Evolutionary conservation across 208 protist genomes (phyloP).

Genomic region (Leishmania lainsoni): DNA sequence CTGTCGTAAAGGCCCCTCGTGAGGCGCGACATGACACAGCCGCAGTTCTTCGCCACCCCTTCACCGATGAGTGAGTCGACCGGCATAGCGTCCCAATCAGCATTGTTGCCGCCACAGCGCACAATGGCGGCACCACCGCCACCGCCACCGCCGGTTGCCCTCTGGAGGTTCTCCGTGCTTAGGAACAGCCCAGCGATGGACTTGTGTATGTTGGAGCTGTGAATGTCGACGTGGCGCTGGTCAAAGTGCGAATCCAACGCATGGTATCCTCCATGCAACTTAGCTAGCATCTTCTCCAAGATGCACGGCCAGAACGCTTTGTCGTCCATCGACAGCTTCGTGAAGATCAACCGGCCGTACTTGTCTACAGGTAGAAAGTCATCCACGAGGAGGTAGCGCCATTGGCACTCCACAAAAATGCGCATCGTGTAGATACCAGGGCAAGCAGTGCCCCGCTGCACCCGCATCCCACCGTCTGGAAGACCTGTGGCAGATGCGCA

Average conservation of each 20-base stretch:
- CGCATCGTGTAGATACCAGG: conserved; percentile 63
- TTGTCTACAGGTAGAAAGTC: conserved; percentile 84
- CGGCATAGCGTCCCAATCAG: not conserved
- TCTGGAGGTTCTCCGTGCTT: conserved; percentile 36
- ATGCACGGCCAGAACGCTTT: conserved; percentile 76
- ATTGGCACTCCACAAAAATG: conserved; percentile 79
- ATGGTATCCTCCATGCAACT: conserved; percentile 83
- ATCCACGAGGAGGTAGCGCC: conserved; percentile 87
- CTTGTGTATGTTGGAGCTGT: conserved; percentile 22
- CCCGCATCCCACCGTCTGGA: not conserved
- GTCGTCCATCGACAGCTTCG: conserved; percentile 35
- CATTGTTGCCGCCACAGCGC: not conserved
- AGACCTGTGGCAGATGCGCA: conserved; percentile 13
- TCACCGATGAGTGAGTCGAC: conserved; percentile 4
- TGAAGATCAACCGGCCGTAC: conserved; percentile 70
- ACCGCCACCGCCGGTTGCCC: conserved; percentile 16
- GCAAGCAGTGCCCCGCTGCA: conserved; percentile 21
- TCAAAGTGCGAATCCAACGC: conserved; percentile 48
- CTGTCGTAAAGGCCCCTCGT: conserved; percentile 32
- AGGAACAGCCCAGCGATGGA: conserved; percentile 23
- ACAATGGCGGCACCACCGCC: not conserved
- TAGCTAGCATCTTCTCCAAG: conserved; percentile 87
- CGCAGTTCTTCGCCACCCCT: conserved; percentile 18
- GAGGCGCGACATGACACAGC: conserved; percentile 21
- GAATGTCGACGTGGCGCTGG: conserved; percentile 22